Conservation (phyloP, 2,329 filamentous ascomycete species). For the Epicoccum sorghinum region DNA sequence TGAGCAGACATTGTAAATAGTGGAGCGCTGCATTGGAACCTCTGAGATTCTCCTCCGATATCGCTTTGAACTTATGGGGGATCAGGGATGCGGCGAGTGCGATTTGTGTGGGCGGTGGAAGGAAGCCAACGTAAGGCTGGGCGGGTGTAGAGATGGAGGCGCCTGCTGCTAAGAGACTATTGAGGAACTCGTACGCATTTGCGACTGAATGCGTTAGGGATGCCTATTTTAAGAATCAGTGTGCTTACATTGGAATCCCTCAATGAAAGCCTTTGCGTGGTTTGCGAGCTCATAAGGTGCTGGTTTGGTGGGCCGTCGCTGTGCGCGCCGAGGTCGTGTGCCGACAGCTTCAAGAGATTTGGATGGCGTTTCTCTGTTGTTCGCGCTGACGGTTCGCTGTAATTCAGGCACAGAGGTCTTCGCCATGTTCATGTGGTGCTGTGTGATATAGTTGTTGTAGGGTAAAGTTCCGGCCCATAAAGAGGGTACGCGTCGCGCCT, state of each 20-base stretch:
- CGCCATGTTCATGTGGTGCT: neutral
- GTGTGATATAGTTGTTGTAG: neutral
- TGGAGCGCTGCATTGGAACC: constrained; percentile 70
- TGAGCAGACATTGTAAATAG: constrained; percentile 72
- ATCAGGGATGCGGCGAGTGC: constrained; percentile 79
- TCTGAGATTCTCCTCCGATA: constrained; percentile 64
- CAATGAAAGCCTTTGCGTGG: constrained; percentile 46
- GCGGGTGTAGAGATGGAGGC: constrained; percentile 43
- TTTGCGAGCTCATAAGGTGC: constrained; percentile 44
- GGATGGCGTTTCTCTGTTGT: neutral
- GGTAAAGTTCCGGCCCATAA: neutral
- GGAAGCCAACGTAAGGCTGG: constrained; percentile 56
- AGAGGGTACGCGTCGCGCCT: constrained; percentile 5
- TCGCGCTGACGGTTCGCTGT: neutral
- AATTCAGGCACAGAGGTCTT: neutral
- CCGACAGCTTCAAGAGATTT: constrained; percentile 32
- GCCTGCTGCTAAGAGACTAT: constrained; percentile 40
- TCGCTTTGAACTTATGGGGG: constrained; percentile 79
- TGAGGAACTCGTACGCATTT: constrained; percentile 43
- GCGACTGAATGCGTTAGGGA: constrained; percentile 27
- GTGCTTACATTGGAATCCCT: constrained; percentile 39
- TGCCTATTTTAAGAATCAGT: rapidly evolving
- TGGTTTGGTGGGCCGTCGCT: constrained; percentile 40
- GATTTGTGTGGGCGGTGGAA: constrained; percentile 75
- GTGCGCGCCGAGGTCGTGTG: constrained; percentile 31